Evolutionary conservation across 306 rosid species (phyloP), one percentile per base, ranked within the genome.

Genomic region (Arachis stenosperma): DNA sequence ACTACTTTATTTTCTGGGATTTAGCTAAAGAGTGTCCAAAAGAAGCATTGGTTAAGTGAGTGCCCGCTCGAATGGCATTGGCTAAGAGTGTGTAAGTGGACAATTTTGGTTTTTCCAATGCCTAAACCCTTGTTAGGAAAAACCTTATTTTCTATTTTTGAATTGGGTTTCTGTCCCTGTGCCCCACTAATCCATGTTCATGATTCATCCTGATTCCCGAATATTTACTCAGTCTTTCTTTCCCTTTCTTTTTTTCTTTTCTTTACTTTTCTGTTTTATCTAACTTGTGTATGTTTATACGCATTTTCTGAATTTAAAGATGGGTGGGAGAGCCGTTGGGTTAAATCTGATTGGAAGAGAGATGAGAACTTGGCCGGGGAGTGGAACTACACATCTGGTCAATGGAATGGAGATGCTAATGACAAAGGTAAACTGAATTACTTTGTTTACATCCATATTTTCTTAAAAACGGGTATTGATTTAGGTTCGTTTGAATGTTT

Each of bases 281-380:
- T 85, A 10, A 74, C 82, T 53, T 3, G 13, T 67, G 3, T 6
- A 36, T 63, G 55, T 8, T 73, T 51, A 15, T 61, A n/a, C 69
- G 52, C 47, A 40, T 52, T 55, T 58, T 62, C 15, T 66, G 61
- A 75, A 59, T 81, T 29, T 79, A 54, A 36, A 95, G 99, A 88
- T 56, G 99, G 97, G 75, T 95, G 99, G 99, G 97, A 91, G 69
- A 90, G 29, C 11, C 86, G 84, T 30, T 95, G 99, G 99, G 96
- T 95, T 65, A 87, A 84, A 83, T 95, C 99, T 48, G 99, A 91
- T 0, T 95, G 99, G 99, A 95, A 91, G 89, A 88, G 70, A 58
- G 99, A 90, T 43, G 98, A 95, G 81, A 82, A 76, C 64, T 11
- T 83, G 71, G 98, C 98, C 43, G 99, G 99, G 55, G 97, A 90